Evolutionary conservation across 768 basidiomycete species (phyloP).

Genomic region (Erythrobasidium yunnanense): DNA sequence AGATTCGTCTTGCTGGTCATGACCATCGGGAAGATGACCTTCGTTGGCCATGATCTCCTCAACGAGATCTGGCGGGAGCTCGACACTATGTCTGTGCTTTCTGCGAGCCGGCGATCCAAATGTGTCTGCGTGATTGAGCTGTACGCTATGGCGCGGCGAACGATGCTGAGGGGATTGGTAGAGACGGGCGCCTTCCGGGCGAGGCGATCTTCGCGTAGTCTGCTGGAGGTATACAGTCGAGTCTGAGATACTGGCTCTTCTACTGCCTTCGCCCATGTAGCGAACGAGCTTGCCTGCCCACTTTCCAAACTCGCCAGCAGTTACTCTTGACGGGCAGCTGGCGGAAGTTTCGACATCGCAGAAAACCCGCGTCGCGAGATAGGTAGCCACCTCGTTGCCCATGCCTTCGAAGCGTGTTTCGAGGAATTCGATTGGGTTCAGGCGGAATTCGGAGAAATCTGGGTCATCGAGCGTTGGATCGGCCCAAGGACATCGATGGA

Average conservation of each 20-base stretch:
- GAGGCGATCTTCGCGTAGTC: conserved; percentile 25
- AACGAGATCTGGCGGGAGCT: conserved; percentile 5
- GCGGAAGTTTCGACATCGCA: conserved; percentile 51
- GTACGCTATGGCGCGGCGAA: conserved; percentile 13
- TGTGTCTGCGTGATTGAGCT: not conserved
- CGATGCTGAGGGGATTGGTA: conserved; percentile 13
- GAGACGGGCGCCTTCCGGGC: not conserved
- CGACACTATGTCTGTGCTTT: not conserved
- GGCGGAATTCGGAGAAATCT: conserved; percentile 70
- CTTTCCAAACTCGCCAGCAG: conserved; percentile 68
- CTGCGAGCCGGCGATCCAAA: conserved; percentile 6
- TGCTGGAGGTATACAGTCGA: conserved; percentile 36
- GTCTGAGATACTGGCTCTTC: conserved; percentile 32
- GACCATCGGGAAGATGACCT: not conserved
- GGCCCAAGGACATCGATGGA: conserved; percentile 97
- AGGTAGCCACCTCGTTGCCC: conserved; percentile 61
- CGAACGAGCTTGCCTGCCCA: conserved; percentile 66
- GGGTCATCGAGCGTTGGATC: conserved; percentile 74
- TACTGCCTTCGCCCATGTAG: conserved; percentile 32
- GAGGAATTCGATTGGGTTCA: conserved; percentile 72
- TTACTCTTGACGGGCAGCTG: conserved; percentile 47
- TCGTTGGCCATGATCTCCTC: conserved; percentile 13
- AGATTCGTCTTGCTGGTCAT: not conserved
- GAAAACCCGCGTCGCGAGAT: conserved; percentile 73
- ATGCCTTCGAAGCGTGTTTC: conserved; percentile 70